Conservation (phyloP, 176 grass and related monocot genomes). For the Oryza officinalis region DNA sequence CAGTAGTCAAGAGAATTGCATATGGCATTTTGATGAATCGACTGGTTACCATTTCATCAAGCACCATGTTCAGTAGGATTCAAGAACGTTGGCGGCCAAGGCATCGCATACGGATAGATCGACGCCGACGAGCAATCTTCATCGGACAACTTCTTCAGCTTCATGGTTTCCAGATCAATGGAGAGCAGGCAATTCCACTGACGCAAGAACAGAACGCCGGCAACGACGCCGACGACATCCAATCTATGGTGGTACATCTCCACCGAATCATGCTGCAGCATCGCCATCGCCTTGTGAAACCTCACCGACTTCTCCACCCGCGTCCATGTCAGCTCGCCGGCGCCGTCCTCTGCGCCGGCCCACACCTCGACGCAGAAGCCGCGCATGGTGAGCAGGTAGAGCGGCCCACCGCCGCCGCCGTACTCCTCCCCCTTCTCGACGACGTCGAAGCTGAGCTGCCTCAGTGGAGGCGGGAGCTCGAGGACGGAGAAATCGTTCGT, state of each 20-base stretch:
- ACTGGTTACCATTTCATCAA: conserved; percentile 6
- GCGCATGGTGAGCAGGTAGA: conserved; percentile 43
- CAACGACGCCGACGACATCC: conserved; percentile 26
- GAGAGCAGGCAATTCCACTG: conserved; percentile 24
- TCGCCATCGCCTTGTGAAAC: conserved; percentile 31
- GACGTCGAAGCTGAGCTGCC: conserved; percentile 30
- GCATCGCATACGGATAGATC: conserved; percentile 19
- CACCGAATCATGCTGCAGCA: not conserved
- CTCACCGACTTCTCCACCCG: conserved; percentile 43
- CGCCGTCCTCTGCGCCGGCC: not conserved
- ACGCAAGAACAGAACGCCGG: conserved; percentile 34
- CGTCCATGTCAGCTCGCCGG: conserved; percentile 11
- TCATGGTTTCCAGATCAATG: conserved; percentile 48
- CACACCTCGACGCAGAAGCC: conserved; percentile 45
- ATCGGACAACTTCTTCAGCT: not conserved
- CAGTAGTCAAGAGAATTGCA: not conserved
- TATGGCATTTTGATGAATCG: not conserved
- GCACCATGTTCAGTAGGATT: conserved; percentile 17
- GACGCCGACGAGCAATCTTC: not conserved
- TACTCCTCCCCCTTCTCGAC: conserved; percentile 31
- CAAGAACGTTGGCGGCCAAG: conserved; percentile 36
- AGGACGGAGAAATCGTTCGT: conserved; percentile 28
- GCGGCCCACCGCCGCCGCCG: not conserved
- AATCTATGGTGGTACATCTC: not conserved
- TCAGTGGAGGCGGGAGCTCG: conserved; percentile 29